Conservation (phyloP, 352 stramenopile species). For the Phytophthora sp. region DNA sequence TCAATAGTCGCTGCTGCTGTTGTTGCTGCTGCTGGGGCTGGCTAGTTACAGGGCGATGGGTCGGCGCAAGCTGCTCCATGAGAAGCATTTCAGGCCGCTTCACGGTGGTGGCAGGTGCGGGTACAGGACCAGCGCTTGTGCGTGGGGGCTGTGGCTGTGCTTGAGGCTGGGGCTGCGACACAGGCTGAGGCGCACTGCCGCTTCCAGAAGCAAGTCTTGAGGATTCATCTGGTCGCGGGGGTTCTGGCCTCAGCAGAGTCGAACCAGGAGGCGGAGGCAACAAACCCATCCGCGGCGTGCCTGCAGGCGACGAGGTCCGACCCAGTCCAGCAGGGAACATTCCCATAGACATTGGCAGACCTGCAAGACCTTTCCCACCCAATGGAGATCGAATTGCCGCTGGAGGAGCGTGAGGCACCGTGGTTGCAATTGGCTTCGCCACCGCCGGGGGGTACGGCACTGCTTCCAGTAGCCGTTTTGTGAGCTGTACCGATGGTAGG, state of each 20-base stretch:
- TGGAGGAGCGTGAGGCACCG: slow-evolving; percentile 22
- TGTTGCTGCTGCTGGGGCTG: slow-evolving; percentile 40
- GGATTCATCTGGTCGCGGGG: slow-evolving; percentile 32
- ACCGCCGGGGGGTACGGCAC: slow-evolving; percentile 50
- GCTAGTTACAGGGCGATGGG: slow-evolving; percentile 29
- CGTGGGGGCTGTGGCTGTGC: slow-evolving; percentile 15
- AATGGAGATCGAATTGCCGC: slow-evolving; percentile 22
- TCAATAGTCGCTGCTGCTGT: slow-evolving; percentile 41
- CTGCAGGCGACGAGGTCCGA: slow-evolving; percentile 32
- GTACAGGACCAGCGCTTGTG: slow-evolving; percentile 13
- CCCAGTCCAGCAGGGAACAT: slow-evolving; percentile 39
- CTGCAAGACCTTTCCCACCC: slow-evolving; percentile 13
- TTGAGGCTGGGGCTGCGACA: slow-evolving; percentile 21
- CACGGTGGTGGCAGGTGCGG: slow-evolving; percentile 4
- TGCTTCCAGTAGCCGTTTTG: slow-evolving; percentile 77
- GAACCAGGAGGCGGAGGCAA: slow-evolving; percentile 34
- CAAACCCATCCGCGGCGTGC: slow-evolving; percentile 31
- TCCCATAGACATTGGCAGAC: slow-evolving; percentile 38
- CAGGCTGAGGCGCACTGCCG: slow-evolving; percentile 7
- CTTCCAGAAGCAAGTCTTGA: slow-evolving; percentile 39
- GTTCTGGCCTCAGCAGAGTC: slow-evolving; percentile 33
- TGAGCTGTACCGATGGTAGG: slow-evolving; percentile 72
- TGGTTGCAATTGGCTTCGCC: slow-evolving; percentile 39
- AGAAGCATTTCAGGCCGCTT: slow-evolving; percentile 47
- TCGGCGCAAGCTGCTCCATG: slow-evolving; percentile 39